These are phyloP conservation scores for Bothriochloa decipiens DNA, from an alignment of 176 grass and related monocot species.

Conservation along the genomic window DNA sequence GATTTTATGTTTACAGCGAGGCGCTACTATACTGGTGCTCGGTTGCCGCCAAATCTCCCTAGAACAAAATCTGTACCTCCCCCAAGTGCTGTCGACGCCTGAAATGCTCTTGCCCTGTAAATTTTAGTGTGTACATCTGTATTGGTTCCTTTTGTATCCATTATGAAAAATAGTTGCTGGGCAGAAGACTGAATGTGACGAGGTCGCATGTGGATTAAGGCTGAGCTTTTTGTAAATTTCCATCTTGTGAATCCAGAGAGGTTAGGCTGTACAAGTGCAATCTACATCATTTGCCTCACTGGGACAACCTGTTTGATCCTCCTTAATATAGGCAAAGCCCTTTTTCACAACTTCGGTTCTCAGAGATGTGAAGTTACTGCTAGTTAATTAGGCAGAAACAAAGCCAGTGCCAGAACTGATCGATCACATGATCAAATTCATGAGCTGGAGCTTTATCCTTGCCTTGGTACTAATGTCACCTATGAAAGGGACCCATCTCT, in stretches of 20 bases:
- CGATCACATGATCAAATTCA: constrained; percentile 40
- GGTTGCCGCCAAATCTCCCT: constrained; percentile 50
- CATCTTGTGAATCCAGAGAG: constrained; percentile 29
- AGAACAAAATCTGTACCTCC: constrained; percentile 56
- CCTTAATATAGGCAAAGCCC: background rate
- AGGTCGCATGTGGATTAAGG: constrained; percentile 33
- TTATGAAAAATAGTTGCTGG: constrained; percentile 41
- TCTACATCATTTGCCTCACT: constrained; percentile 24
- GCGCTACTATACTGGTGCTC: constrained; percentile 41
- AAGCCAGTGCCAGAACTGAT: constrained; percentile 25
- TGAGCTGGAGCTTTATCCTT: constrained; percentile 32
- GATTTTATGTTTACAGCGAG: constrained; percentile 50
- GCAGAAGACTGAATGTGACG: constrained; percentile 38
- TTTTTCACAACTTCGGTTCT: background rate
- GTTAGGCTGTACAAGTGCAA: constrained; percentile 7
- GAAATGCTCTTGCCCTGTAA: constrained; percentile 40
- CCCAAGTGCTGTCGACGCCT: constrained; percentile 45
- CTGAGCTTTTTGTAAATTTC: constrained; percentile 43
- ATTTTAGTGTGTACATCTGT: constrained; percentile 54
- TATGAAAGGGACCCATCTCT: constrained; percentile 19
- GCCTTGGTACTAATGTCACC: constrained; percentile 20
- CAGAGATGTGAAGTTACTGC: background rate
- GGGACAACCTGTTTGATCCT: background rate
- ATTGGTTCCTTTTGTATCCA: constrained; percentile 48
- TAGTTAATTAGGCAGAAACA: constrained; percentile 37